Evolutionary conservation across 345 rosid genomes (phyloP), one percentile per base, ranked within the genome.

Genomic region (Eucalyptus globulus): DNA sequence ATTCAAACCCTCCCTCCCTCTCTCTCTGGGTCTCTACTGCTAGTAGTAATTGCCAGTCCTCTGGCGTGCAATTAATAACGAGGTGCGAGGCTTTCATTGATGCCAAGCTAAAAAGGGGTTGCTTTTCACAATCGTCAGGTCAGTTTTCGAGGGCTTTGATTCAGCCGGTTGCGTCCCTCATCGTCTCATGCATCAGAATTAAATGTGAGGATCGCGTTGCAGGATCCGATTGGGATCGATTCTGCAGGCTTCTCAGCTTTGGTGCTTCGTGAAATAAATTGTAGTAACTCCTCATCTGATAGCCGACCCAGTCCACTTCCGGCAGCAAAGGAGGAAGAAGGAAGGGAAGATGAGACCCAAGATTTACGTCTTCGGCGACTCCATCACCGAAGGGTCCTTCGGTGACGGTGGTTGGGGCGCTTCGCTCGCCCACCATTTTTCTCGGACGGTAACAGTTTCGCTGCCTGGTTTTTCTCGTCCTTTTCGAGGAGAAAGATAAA

Each of bases 311-410:
- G 47, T 13, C 29, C 47, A 21, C 29, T 40, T 40, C 29, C 85
- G 85, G 85, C 85, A 12, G 85, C 43, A 26, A 21, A 40, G 85
- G 44, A 43, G 85, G 47, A 21, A 37, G 83, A 11, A 86, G 87
- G 43, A 31, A 51, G 65, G 10, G 43, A 34, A 86, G 76, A 96
- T 95, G 97, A 95, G 99, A 87, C 97, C 94, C 4, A 94, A 94
- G 93, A 95, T 97, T 56, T 92, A 92, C 90, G 95, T 97, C 54
- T 97, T 96, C 58, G 99, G 99, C 45, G 99, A 97, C 89, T 97
- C 99, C 4, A 97, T 97, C 87, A 97, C 99, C 58, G 98, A 97
- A 89, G 92, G 62, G 87, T 97, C 99, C 87, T 97, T 96, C 43
- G 88, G 56, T 47, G 93, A 92, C 49, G 95, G 95, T 45, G 98